phyloP scores from a whole-genome alignment of 2,329 filamentous ascomycete species.

The Cadophora malorum region DNA sequence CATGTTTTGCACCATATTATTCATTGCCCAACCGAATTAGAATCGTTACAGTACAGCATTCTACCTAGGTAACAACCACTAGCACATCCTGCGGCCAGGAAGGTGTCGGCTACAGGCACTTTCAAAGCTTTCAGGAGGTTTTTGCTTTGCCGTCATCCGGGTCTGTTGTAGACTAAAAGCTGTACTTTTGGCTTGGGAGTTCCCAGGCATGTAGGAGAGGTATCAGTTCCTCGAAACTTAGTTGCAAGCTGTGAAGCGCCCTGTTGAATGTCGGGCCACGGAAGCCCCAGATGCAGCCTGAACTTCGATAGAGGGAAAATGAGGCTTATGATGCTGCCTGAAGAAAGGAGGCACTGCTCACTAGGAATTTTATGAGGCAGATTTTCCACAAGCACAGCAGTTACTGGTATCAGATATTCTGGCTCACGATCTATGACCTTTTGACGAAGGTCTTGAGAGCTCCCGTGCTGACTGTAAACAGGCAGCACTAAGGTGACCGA shows the following conservation, averaged over 20 bases:
- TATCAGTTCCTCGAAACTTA: neutral
- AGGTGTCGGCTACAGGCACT: neutral
- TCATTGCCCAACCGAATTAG: neutral
- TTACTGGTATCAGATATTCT: too few relatives aligned
- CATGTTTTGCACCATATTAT: neutral
- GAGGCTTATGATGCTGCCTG: neutral
- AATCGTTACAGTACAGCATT: neutral
- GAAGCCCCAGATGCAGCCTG: neutral
- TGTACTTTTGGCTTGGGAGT: neutral
- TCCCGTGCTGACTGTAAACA: conserved; percentile 1
- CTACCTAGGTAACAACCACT: neutral
- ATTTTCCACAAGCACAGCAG: neutral
- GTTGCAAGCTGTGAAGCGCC: neutral
- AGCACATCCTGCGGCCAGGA: neutral
- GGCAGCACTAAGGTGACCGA: neutral
- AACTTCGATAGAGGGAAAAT: neutral
- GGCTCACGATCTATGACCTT: neutral
- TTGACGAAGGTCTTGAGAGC: neutral
- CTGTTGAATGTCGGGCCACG: neutral
- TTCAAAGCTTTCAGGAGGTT: neutral
- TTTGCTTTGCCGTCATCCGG: neutral
- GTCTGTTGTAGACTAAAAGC: neutral
- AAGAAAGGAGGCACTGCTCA: neutral
- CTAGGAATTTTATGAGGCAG: neutral
- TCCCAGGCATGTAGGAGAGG: neutral